Evolutionary conservation across 345 rosid species (phyloP).

Genomic region (Euphorbia peplus): DNA sequence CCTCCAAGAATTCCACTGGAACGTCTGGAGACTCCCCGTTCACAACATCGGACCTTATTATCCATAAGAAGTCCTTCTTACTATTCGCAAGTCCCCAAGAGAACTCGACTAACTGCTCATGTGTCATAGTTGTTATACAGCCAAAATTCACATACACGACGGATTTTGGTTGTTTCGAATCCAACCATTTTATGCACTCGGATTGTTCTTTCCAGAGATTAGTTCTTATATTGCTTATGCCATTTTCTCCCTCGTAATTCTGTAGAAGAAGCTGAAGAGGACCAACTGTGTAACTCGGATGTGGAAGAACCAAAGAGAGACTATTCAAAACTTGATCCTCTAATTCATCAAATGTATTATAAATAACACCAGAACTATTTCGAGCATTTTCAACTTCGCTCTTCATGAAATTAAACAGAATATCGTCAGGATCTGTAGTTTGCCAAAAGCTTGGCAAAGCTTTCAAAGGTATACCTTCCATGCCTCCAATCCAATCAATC

Average conservation of each 20-base stretch:
- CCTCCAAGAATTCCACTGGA: too few relatives aligned
- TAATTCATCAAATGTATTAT: slow-evolving; percentile 18
- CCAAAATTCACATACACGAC: slow-evolving; percentile 21
- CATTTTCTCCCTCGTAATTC: not conserved
- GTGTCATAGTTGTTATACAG: slow-evolving; percentile 17
- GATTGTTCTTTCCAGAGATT: slow-evolving; percentile 21
- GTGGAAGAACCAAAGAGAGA: slow-evolving; percentile 1
- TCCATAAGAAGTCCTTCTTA: slow-evolving; percentile 11
- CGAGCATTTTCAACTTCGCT: not conserved
- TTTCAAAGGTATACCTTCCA: slow-evolving; percentile 11
- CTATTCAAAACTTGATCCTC: slow-evolving; percentile 1
- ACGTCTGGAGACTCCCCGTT: too few relatives aligned
- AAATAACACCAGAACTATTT: slow-evolving; percentile 13
- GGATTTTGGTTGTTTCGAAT: slow-evolving; percentile 11
- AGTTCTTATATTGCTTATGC: not conserved
- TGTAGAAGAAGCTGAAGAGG: slow-evolving; percentile 13
- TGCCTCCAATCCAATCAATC: slow-evolving; percentile 16
- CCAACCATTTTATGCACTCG: slow-evolving; percentile 17
- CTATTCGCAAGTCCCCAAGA: slow-evolving; percentile 22
- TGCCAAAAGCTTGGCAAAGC: slow-evolving; percentile 16
- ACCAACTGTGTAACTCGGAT: slow-evolving; percentile 5
- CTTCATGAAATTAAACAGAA: slow-evolving; percentile 1
- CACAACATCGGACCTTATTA: slow-evolving; percentile 1
- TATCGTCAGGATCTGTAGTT: slow-evolving; percentile 15
- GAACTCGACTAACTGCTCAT: slow-evolving; percentile 9